Evolutionary conservation across 2,329 filamentous ascomycete species (phyloP), one percentile per base, ranked within the genome.

Genomic region (Penicillium sp.): DNA sequence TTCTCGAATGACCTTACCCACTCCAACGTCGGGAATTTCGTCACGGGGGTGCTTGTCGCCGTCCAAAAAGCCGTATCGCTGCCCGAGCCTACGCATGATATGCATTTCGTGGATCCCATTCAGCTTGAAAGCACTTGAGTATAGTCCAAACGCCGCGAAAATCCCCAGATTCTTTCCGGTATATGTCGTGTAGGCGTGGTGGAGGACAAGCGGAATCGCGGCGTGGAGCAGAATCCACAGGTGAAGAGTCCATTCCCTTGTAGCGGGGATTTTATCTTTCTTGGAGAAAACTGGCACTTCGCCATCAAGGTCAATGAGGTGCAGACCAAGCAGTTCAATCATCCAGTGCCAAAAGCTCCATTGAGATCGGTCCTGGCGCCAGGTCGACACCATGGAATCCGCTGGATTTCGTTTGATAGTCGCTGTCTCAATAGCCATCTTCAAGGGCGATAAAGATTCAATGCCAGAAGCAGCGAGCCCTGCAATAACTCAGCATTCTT

Each of bases 31-130:
- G 0, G 76, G 75, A 9, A 78, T 70, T 8, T 71, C 70, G 44
- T 78, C 75, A 14, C 76, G 71, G 18, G 63, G 67, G 57, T 78
- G 75, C 44, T 74, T 72, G 56, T 78, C 75, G 21, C 76, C 76
- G 52, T 79, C 76, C 9, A 79, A 64, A 52, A 74, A 78, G 10
- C 76, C 76, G 44, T 69, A 65, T 0, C 50, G 57, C 46, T 75
- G 71, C 0, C 71, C 74, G 1, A 77, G 61, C 4, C 64, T 62
- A 8, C 75, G 70, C 29, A 78, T 65, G 5, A 68, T 64, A 40
- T 71, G 67, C 9, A 77, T 58, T 56, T 77, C 66, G 38, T 70
- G 72, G 16, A 78, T 70, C 13, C 70, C 69, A 38, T 69, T 74
- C 5, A 67, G 7, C 38, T 76, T 76, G 57, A 77, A 76, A 11